A percentile compares a stretch with the other conserved stretches of the same genome.
phyloP scores from a whole-genome alignment of 768 basidiomycete species.

The Rubroboletus pulcherrimus region DNA sequence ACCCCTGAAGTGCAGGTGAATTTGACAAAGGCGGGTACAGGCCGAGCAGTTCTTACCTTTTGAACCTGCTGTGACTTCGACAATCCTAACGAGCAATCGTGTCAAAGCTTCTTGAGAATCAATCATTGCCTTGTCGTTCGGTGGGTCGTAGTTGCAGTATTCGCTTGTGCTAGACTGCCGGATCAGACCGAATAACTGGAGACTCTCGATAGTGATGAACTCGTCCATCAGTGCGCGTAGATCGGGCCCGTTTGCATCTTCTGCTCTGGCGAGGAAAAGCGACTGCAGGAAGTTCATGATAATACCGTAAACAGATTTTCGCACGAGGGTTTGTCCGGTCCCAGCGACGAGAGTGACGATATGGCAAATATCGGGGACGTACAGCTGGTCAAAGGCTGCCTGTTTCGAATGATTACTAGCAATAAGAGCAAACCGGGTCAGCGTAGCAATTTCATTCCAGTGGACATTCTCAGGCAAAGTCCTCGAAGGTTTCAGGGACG shows the following conservation, averaged over 20 bases:
- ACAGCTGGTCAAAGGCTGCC: conserved; percentile 66
- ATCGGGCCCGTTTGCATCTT: conserved; percentile 56
- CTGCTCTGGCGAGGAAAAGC: conserved; percentile 55
- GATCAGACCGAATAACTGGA: conserved; percentile 70
- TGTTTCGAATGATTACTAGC: conserved; percentile 66
- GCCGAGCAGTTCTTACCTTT: conserved; percentile 47
- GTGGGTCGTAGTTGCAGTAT: conserved; percentile 54
- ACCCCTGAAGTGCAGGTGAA: conserved; percentile 45
- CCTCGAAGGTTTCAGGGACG: conserved; percentile 58
- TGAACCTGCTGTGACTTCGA: conserved; percentile 63
- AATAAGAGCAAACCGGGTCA: conserved; percentile 71
- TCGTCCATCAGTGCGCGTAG: conserved; percentile 62
- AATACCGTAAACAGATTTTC: conserved; percentile 79
- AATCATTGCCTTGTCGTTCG: conserved; percentile 51
- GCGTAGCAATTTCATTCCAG: conserved; percentile 79
- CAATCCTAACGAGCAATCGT: conserved; percentile 55
- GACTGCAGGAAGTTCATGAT: conserved; percentile 81
- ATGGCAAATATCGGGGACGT: conserved; percentile 80
- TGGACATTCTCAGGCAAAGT: conserved; percentile 66
- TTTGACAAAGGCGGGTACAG: neutral
- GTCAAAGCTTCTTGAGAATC: conserved; percentile 67
- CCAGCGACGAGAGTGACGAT: conserved; percentile 74
- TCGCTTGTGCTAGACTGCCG: conserved; percentile 66
- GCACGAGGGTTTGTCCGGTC: conserved; percentile 67
- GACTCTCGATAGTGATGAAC: conserved; percentile 50